Evolutionary conservation across 1,284 basidiomycete species (phyloP), one percentile per base, ranked within the genome.

Genomic region (Butyriboletus regius): DNA sequence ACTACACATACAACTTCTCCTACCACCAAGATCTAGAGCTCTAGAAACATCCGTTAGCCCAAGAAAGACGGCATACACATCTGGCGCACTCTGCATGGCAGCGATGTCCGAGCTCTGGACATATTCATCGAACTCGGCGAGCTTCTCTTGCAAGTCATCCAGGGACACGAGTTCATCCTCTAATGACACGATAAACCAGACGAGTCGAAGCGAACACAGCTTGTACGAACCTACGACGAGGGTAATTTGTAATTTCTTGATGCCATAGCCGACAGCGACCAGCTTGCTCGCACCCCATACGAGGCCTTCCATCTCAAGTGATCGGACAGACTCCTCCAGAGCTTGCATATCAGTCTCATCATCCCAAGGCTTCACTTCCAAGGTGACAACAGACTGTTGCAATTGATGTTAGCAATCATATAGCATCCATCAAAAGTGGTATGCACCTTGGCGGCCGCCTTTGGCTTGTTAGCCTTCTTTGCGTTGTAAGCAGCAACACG

Each of bases 321-420:
- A 84, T 57, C 95, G 86, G 50, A 98, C 93, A 38, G 75, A 64
- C 37, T 77, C 72, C 74, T 98, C 95, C 60, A 98, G 78, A 49
- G 75, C 86, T 47, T 68, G 78, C 91, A 99, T 93, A 75, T 98
- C 91, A 54, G 95, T 99, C 78, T 97, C 93, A 70, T 98, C 94
- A 70, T 98, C 95, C 95, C 94, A 95, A 43, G 94, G 95, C 76
- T 98, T 98, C 58, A 98, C 92, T 61, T 98, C 93, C 63, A 98
- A 75, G 48, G 96, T 98, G 48, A 95, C 91, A 55, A 95, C 81
- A 58, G 91, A 95, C 90, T 92, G 67, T 48, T 37, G 50, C 34
- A 48, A 43, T 55, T 54, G 49, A 53, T 48, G 53, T 51, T 40
- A 51, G 51, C 50, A 28, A 46, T 24, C 24, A 47, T 22, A 41